Evolutionary conservation across 1,284 basidiomycete species (phyloP).

Genomic region (Microbotryum scabiosae): DNA sequence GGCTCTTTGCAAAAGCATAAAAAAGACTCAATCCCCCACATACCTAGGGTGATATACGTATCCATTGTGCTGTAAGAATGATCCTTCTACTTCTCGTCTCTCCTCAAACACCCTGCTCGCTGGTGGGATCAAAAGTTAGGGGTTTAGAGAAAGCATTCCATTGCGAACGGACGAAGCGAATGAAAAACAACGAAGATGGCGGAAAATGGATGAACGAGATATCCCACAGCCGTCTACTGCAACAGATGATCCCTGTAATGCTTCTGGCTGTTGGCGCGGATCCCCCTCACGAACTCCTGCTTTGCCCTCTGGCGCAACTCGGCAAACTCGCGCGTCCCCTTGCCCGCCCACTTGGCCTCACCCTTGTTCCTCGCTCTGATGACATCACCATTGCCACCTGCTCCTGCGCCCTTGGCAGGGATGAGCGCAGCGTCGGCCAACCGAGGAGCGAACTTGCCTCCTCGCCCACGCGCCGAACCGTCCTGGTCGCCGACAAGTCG

Average conservation of each 20-base stretch:
- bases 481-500: slow-evolving; percentile 4
- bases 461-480: background rate
- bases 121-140: too few species aligned
- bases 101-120: too few species aligned
- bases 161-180: too few species aligned
- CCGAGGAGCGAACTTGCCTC: slow-evolving; percentile 13
- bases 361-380: slow-evolving; percentile 88
- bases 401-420: slow-evolving; percentile 75
- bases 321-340: slow-evolving; percentile 75
- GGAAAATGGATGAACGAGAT: background rate
- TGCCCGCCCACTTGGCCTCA: slow-evolving; percentile 84
- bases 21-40: too few species aligned
- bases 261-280: slow-evolving; percentile 27
- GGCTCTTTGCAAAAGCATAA: too few species aligned
- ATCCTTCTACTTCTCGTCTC: too few species aligned
- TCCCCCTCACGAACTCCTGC: slow-evolving; percentile 12
- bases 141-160: too few species aligned
- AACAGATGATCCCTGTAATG: slow-evolving; percentile 3
- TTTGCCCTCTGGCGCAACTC: slow-evolving; percentile 44
- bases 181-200: background rate
- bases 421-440: slow-evolving; percentile 47
- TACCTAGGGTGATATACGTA: too few species aligned
- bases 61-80: too few species aligned
- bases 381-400: slow-evolving; percentile 66
- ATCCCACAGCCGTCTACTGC: background rate